Base-by-base conservation (phyloP, 2,329 filamentous ascomycete genomes). In the Alternaria infectoria region DNA sequence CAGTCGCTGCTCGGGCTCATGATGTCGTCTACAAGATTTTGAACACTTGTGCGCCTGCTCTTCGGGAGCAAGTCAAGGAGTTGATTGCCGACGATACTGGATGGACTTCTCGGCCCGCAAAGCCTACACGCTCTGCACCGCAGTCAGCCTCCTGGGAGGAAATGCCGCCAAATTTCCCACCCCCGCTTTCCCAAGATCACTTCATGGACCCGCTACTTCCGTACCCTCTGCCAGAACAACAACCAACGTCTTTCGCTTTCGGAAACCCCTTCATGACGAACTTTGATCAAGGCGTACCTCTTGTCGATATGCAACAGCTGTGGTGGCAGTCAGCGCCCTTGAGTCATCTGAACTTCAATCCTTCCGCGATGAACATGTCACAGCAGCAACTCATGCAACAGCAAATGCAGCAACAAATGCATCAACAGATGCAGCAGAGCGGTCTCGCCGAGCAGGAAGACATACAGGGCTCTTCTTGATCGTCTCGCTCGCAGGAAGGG, bases 1-100 rank as follows among this genome's bases (percentile, higher is more conserved):
- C 68, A 11, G 70, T 77, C 12, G 76, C 79, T 6, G 51, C 64
- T n/a, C 73, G 76, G 13, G 80, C 79, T 11, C 76, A 74, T 17
- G 28, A 54, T 5, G 64, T 74, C 7, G 44, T 72, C 1, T 62
- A 55, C 13, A 68, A 62, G 23, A 73, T 72, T 10, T 17, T 73
- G 5, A 67, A 62, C 19, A 66, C 59, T 10, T 64, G 64, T 26
- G 60, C 64, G 23, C 67, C 71, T 6, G 25, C 25, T 9, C 52
- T 73, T 25, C 62, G 66, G 36, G 51, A 51, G 12, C 67, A 63
- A 44, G 67, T 68, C 2, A 44, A 62, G 7, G 71, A 72, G 19
- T 8, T 72, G 1, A 52, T 69, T 45, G 40, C 50, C 19, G 61
- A 63, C 21, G 51, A 55, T 19, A 13, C 2, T 3, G 50, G 44